phyloP scores from a whole-genome alignment of 441 rosid genomes.

The Kokia cookei region DNA sequence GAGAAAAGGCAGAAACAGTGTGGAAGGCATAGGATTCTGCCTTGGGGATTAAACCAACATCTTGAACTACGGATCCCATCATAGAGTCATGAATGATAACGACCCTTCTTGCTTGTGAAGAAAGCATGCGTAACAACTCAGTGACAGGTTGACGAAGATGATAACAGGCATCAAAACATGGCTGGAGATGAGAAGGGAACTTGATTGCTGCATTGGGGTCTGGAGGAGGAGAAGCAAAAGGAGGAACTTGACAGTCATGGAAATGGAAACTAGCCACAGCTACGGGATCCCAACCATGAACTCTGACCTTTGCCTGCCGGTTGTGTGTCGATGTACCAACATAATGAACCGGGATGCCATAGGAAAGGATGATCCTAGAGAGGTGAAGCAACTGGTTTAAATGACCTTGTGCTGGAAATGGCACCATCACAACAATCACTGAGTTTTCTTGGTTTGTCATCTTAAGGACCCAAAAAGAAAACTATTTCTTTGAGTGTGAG shows the following conservation, averaged over 20 bases:
- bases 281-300: slow-evolving; percentile 22
- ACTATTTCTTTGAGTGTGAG: background rate
- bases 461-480: too few species aligned
- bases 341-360: slow-evolving; percentile 20
- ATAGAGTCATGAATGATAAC: slow-evolving; percentile 42
- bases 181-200: slow-evolving; percentile 53
- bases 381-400: slow-evolving; percentile 28
- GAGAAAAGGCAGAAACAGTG: slow-evolving; percentile 38
- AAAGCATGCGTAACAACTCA: slow-evolving; percentile 25
- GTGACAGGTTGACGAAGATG: slow-evolving; percentile 32
- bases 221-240: slow-evolving; percentile 29
- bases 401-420: slow-evolving; percentile 44
- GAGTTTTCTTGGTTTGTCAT: background rate
- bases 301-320: slow-evolving; percentile 41
- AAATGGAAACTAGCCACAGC: slow-evolving; percentile 22
- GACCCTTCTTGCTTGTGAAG: slow-evolving; percentile 25
- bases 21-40: slow-evolving; percentile 38
- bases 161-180: slow-evolving; percentile 24
- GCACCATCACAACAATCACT: slow-evolving; percentile 45
- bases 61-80: slow-evolving; percentile 44
- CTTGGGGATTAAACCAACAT: slow-evolving; percentile 25
- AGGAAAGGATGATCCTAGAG: slow-evolving; percentile 14
- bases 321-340: slow-evolving; percentile 34
- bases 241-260: slow-evolving; percentile 38
- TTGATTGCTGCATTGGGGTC: slow-evolving; percentile 30